phyloP scores from a whole-genome alignment of 306 rosid species.

The Vicia villosa region DNA sequence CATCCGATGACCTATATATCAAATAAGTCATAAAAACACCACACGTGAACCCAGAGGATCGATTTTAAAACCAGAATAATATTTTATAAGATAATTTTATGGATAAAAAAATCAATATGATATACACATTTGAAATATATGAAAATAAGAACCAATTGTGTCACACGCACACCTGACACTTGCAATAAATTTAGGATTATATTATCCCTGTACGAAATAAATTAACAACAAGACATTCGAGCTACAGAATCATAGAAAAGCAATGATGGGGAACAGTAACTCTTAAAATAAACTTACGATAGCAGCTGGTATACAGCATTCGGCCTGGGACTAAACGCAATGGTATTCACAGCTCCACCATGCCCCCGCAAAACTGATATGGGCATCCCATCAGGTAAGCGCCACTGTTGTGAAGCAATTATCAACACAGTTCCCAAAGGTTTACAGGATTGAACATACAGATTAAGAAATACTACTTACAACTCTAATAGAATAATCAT shows the following conservation, averaged over 20 bases:
- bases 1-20: conserved; percentile 75
- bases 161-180: neutral
- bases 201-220: conserved; percentile 19
- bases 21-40: conserved; percentile 16
- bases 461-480: conserved; percentile 54
- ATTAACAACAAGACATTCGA: conserved; percentile 18
- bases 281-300: conserved; percentile 64
- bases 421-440: conserved; percentile 31
- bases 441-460: conserved; percentile 25
- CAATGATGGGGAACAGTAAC: conserved; percentile 32
- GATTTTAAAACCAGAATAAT: neutral
- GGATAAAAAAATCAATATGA: neutral
- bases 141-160: neutral
- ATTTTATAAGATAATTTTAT: conserved; percentile 3
- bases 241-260: conserved; percentile 27
- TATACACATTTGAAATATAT: conserved; percentile 3
- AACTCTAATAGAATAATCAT: conserved; percentile 87
- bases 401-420: conserved; percentile 66
- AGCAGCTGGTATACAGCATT: conserved; percentile 64
- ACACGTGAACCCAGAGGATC: neutral
- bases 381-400: conserved; percentile 86
- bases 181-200: conserved; percentile 6
- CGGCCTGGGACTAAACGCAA: conserved; percentile 84
- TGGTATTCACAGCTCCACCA: conserved; percentile 82
- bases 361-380: conserved; percentile 90